These are phyloP conservation scores for Boletus smithii DNA, from an alignment of 1,284 basidiomycete species.

Conservation along the genomic window DNA sequence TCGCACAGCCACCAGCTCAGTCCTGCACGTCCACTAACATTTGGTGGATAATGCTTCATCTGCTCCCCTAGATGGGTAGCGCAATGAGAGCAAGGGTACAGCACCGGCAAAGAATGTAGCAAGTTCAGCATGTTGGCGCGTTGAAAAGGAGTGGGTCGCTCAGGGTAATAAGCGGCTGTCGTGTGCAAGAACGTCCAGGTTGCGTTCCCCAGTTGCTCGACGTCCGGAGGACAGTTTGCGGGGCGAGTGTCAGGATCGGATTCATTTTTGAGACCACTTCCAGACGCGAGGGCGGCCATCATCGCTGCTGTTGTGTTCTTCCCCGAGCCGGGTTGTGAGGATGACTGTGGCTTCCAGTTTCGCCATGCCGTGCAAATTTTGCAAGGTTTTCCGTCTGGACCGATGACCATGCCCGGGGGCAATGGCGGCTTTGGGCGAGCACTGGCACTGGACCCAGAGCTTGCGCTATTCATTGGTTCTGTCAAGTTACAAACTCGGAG, in stretches of 20 bases:
- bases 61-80: slow-evolving; percentile 75
- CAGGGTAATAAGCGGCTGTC: slow-evolving; percentile 91
- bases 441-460: slow-evolving; percentile 7
- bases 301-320: slow-evolving; percentile 38
- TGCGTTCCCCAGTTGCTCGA: slow-evolving; percentile 80
- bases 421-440: slow-evolving; percentile 12
- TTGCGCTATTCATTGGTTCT: slow-evolving; percentile 15
- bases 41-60: slow-evolving; percentile 65
- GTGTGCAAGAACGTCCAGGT: slow-evolving; percentile 97
- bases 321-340: slow-evolving; percentile 12
- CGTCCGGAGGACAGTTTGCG: slow-evolving; percentile 81
- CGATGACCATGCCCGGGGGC: slow-evolving; percentile 81
- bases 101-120: slow-evolving; percentile 68
- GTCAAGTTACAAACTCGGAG: background rate
- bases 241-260: slow-evolving; percentile 43
- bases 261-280: slow-evolving; percentile 25
- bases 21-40: slow-evolving; percentile 63
- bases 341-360: slow-evolving; percentile 55
- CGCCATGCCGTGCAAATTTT: slow-evolving; percentile 85
- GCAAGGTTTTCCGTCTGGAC: slow-evolving; percentile 91
- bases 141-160: slow-evolving; percentile 64
- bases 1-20: slow-evolving; percentile 87
- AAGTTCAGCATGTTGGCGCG: slow-evolving; percentile 80
- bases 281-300: slow-evolving; percentile 41
- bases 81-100: slow-evolving; percentile 88